Conservation (phyloP, 177 flowering plant genomes). For the Vitis hybrid region DNA sequence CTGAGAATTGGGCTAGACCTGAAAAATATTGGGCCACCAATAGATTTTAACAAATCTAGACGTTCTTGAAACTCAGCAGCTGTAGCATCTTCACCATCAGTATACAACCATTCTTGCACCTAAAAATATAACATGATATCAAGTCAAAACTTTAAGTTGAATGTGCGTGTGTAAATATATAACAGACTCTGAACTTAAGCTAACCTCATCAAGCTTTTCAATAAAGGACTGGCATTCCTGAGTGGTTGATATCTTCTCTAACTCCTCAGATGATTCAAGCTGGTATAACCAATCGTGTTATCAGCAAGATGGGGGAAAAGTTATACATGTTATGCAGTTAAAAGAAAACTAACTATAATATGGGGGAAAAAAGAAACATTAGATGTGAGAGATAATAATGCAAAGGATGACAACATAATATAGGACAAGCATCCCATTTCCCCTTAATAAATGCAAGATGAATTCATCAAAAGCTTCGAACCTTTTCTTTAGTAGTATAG, state of each 20-base stretch:
- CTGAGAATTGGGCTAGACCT: conserved; percentile 37
- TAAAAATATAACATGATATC: conserved; percentile 22
- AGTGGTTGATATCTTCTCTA: conserved; percentile 56
- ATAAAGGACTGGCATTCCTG: conserved; percentile 75
- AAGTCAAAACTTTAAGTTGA: neutral
- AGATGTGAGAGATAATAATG: neutral
- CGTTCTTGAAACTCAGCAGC: conserved; percentile 74
- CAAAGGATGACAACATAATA: neutral
- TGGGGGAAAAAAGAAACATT: neutral
- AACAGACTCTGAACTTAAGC: neutral
- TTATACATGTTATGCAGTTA: too few relatives aligned
- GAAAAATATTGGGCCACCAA: conserved; percentile 89
- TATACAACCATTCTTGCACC: conserved; percentile 98
- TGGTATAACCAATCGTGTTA: conserved; percentile 27
- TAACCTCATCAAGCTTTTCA: conserved; percentile 88
- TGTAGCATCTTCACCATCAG: conserved; percentile 95
- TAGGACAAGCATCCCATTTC: neutral
- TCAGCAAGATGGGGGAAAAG: too few relatives aligned
- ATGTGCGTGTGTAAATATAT: too few relatives aligned
- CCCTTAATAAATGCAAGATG: neutral
- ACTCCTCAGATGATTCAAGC: conserved; percentile 75
- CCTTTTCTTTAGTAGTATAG: conserved; percentile 92
- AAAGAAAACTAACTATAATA: too few relatives aligned
- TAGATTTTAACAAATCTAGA: conserved; percentile 64
- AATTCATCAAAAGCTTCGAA: conserved; percentile 16